Conservation (phyloP, 176 grass and related monocot species). For the Paspalum notatum region DNA sequence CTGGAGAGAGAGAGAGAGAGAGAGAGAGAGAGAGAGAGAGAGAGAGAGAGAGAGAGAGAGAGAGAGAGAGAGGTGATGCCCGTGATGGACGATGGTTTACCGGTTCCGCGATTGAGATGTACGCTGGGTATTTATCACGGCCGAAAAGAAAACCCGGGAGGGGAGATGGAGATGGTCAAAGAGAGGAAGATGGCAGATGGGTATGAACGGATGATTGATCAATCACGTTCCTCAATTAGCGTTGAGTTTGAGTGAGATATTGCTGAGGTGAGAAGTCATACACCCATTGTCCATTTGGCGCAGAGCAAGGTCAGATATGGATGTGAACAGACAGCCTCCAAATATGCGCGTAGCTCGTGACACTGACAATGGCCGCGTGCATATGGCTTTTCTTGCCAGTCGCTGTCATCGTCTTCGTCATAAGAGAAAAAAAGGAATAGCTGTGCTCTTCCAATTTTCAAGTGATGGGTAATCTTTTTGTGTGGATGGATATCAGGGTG, state of each 20-base stretch:
- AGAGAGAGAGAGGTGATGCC: too few species aligned
- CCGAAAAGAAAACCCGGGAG: not conserved
- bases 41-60: too few species aligned
- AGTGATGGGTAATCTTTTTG: not conserved
- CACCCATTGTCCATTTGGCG: not conserved
- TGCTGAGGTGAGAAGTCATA: slow-evolving; percentile 34
- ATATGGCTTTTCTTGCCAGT: not conserved
- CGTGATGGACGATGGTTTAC: not conserved
- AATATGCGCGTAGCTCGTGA: slow-evolving; percentile 2
- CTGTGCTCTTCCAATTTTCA: not conserved
- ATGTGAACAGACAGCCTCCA: slow-evolving; percentile 41
- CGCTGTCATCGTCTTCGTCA: not conserved
- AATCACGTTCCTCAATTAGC: slow-evolving; percentile 5
- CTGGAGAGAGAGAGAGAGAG: not conserved
- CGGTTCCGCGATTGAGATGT: not conserved
- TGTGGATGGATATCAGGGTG: not conserved
- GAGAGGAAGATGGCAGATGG: not conserved
- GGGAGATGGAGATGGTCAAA: slow-evolving; percentile 32
- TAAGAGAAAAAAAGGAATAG: not conserved
- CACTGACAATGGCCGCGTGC: not conserved
- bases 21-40: not conserved
- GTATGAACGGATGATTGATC: slow-evolving; percentile 24
- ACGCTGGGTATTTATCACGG: slow-evolving; percentile 30
- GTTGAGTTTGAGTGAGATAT: slow-evolving; percentile 32
- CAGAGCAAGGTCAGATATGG: slow-evolving; percentile 37